Evolutionary conservation across 2,329 filamentous ascomycete genomes (phyloP).

Genomic region (Neonectria punicea): DNA sequence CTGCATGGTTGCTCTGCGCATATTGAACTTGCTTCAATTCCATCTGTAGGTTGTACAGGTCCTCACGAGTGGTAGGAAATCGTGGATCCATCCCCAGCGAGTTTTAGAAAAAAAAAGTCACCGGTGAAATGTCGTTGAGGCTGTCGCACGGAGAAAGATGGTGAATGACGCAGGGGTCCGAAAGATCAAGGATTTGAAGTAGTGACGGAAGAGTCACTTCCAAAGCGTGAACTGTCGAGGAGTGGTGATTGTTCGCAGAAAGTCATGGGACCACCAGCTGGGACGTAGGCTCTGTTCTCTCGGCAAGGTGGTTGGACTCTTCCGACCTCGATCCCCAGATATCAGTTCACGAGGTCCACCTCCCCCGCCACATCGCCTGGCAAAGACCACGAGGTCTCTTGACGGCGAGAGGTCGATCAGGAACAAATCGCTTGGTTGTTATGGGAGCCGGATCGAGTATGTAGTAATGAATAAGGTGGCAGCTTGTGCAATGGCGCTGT

Average conservation of each 20-base stretch:
- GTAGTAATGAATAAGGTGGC: background rate
- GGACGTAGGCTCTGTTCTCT: conserved; percentile 3
- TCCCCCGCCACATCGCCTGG: conserved; percentile 59
- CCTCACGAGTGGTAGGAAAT: conserved; percentile 69
- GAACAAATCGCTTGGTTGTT: conserved; percentile 25
- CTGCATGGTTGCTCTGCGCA: conserved; percentile 70
- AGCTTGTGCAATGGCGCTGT: background rate
- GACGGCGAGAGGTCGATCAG: conserved; percentile 33
- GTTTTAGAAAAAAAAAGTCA: conserved; percentile 8
- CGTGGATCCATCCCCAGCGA: conserved; percentile 70
- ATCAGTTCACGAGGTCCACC: conserved; percentile 52
- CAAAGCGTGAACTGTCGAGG: conserved; percentile 23
- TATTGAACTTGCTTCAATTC: conserved; percentile 75
- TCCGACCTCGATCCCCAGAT: conserved; percentile 49
- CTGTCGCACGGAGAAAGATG: conserved; percentile 2
- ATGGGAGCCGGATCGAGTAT: background rate
- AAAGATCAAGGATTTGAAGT: background rate
- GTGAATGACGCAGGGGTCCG: background rate
- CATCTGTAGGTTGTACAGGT: conserved; percentile 76
- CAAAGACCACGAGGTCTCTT: conserved; percentile 40
- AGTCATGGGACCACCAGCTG: conserved; percentile 13
- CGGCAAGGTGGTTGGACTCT: conserved; percentile 27
- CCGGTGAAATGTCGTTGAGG: background rate
- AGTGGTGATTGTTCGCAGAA: conserved; percentile 20
- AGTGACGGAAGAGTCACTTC: conserved; percentile 17